phyloP scores from a whole-genome alignment of 495 filamentous ascomycete genomes.

The Astrocystis sublimbata region DNA sequence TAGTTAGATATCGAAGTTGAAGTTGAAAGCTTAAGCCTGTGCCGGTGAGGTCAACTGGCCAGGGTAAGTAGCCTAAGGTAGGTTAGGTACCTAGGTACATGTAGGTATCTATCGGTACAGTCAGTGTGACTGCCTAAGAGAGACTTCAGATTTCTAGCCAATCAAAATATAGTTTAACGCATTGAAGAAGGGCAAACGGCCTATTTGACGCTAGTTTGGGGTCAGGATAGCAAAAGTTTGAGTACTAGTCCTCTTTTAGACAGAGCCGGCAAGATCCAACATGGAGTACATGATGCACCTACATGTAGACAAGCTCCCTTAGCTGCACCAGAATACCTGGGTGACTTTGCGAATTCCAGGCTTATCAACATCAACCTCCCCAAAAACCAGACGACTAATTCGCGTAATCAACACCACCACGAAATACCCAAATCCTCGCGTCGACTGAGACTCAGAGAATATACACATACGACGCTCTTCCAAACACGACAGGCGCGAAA shows the following conservation, averaged over 20 bases:
- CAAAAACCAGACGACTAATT: not conserved
- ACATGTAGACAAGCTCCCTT: not conserved
- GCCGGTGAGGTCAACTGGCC: not conserved
- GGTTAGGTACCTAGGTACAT: not conserved
- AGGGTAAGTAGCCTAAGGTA: not conserved
- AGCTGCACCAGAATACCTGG: not conserved
- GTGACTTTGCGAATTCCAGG: not conserved
- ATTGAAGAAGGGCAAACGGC: too few species aligned
- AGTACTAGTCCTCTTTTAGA: too few species aligned
- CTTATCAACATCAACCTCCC: not conserved
- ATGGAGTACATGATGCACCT: not conserved
- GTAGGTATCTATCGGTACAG: too few species aligned
- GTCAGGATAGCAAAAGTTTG: too few species aligned
- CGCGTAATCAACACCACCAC: not conserved
- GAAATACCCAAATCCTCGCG: not conserved
- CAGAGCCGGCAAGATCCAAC: not conserved
- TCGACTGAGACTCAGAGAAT: too few species aligned
- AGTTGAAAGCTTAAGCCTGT: too few species aligned
- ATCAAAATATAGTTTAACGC: too few species aligned
- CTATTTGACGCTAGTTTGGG: too few species aligned
- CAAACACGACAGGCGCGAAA: slow-evolving; percentile 1
- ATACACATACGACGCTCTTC: not conserved
- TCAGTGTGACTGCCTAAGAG: too few species aligned
- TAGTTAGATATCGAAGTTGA: not conserved
- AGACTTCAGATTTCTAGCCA: too few species aligned